Percentiles rank a stretch among this genome's conserved stretches.
These are phyloP conservation scores for Ceratocystis lukuohia DNA, from an alignment of 2,329 filamentous ascomycete genomes.

Conservation along the genomic window DNA sequence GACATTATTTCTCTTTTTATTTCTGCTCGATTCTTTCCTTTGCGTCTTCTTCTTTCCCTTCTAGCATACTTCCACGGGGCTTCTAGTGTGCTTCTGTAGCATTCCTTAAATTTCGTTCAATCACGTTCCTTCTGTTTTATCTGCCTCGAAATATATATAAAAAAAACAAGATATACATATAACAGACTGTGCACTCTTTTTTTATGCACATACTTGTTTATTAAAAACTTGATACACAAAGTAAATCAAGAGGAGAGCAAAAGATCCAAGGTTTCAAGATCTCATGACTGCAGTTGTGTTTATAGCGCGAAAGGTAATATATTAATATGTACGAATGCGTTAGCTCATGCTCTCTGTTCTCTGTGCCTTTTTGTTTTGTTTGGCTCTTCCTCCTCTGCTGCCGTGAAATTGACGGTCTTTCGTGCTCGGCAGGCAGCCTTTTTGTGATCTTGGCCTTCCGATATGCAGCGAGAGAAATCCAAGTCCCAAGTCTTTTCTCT, in stretches of 20 bases:
- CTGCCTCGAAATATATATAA: no score
- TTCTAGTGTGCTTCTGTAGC: slow-evolving; percentile 7
- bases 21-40: neutral
- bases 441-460: neutral
- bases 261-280: neutral
- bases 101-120: neutral
- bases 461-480: neutral
- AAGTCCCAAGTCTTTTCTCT: neutral
- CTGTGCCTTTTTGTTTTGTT: neutral
- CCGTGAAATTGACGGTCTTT: neutral
- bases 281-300: neutral
- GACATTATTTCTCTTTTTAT: neutral
- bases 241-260: neutral
- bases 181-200: neutral
- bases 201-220: neutral
- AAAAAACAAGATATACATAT: no score
- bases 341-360: neutral
- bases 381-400: neutral
- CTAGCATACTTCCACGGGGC: neutral
- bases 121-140: neutral
- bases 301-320: neutral
- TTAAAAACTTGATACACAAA: neutral
- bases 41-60: neutral
- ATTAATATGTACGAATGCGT: neutral
- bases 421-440: neutral